phyloP scores from a whole-genome alignment of 768 basidiomycete species.

The Sporobolomyces phaffii region DNA sequence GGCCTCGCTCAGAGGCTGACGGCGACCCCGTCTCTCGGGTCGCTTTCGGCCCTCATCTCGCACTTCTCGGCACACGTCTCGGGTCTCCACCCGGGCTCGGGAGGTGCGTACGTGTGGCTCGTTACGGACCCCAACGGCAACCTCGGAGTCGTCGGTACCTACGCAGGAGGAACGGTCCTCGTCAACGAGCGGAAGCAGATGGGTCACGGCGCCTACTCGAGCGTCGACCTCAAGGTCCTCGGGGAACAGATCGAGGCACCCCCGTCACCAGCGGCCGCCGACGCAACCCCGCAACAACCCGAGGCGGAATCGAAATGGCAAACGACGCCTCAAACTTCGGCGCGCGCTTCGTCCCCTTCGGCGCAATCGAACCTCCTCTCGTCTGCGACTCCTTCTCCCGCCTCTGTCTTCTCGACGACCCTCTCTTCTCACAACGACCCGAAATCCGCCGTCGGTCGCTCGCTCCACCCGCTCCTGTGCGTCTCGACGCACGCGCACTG shows the following conservation, averaged over 20 bases:
- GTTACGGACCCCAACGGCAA: constrained; percentile 62
- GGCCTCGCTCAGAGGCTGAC: constrained; percentile 2
- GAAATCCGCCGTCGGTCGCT: constrained; percentile 49
- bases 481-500: constrained; percentile 73
- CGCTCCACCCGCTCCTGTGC: constrained; percentile 68
- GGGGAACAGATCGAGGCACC: constrained; percentile 23
- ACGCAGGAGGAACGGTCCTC: constrained; percentile 81
- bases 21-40: constrained; percentile 52
- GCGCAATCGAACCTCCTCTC: not conserved
- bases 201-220: constrained; percentile 13
- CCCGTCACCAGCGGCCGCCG: not conserved
- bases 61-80: constrained; percentile 66
- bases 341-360: not conserved
- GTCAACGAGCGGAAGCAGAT: constrained; percentile 50
- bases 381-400: not conserved
- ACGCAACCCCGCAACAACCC: not conserved
- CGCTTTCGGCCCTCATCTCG: constrained; percentile 64
- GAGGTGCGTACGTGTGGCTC: constrained; percentile 74
- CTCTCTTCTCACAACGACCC: constrained; percentile 13
- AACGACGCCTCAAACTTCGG: not conserved
- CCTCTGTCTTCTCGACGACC: not conserved
- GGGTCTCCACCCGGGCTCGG: constrained; percentile 57
- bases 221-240: constrained; percentile 17
- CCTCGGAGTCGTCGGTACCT: constrained; percentile 72
- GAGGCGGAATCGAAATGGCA: constrained; percentile 5